These are phyloP conservation scores for Pichia sp. DNA, from an alignment of 1,139 yeast genomes.

Conservation along the genomic window DNA sequence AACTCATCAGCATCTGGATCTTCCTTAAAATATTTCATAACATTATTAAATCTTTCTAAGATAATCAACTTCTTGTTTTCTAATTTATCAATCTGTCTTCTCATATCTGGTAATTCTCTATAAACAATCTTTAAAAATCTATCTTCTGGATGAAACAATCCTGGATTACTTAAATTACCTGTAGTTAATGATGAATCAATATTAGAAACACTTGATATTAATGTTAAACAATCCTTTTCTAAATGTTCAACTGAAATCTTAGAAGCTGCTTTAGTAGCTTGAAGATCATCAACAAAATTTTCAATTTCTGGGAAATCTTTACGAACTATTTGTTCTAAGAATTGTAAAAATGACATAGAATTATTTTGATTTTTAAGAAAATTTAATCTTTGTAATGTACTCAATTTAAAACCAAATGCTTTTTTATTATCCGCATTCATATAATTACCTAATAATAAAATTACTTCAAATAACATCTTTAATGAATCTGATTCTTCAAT, in stretches of 20 bases:
- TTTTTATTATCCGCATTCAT: slow-evolving; percentile 78
- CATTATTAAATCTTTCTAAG: slow-evolving; percentile 58
- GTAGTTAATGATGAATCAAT: slow-evolving; percentile 68
- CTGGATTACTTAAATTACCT: slow-evolving; percentile 71
- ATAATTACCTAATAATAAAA: slow-evolving; percentile 75
- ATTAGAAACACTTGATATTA: slow-evolving; percentile 51
- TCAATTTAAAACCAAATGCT: slow-evolving; percentile 72
- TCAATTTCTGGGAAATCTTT: slow-evolving; percentile 62
- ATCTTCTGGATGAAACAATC: slow-evolving; percentile 71
- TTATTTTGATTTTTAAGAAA: slow-evolving; percentile 75
- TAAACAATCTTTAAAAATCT: slow-evolving; percentile 55
- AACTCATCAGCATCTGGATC: slow-evolving; percentile 60
- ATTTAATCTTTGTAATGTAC: slow-evolving; percentile 66
- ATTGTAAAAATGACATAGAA: slow-evolving; percentile 72
- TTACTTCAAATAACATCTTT: slow-evolving; percentile 64
- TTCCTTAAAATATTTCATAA: slow-evolving; percentile 75
- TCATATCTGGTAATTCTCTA: slow-evolving; percentile 63
- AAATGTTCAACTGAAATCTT: slow-evolving; percentile 66
- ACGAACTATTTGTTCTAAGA: slow-evolving; percentile 68
- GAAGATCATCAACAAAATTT: slow-evolving; percentile 52
- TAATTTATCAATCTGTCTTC: slow-evolving; percentile 58
- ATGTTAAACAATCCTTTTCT: slow-evolving; percentile 55
- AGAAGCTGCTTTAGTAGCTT: slow-evolving; percentile 52
- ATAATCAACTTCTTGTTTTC: slow-evolving; percentile 59
- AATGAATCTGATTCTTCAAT: slow-evolving; percentile 54